Percentiles rank a stretch among this genome's conserved stretches.
Evolutionary conservation across 1,284 basidiomycete genomes (phyloP).

Genomic region (Agaricales sp.): DNA sequence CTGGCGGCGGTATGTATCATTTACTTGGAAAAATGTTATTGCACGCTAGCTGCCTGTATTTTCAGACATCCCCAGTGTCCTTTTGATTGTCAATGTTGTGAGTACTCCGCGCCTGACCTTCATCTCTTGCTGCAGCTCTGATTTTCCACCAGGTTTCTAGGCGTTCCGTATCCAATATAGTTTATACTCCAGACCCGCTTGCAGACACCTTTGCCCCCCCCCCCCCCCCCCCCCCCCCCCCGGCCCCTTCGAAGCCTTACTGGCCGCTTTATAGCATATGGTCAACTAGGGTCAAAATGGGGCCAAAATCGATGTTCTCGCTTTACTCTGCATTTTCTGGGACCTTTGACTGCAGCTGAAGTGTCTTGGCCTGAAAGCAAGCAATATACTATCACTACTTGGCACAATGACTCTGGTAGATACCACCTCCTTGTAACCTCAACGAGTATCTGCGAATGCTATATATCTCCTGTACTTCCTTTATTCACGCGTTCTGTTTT

Average conservation of each 20-base stretch:
- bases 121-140: constrained; percentile 1
- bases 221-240: too few relatives aligned
- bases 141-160: constrained; percentile 35
- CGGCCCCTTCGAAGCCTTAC: constrained; percentile 24
- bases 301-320: constrained; percentile 34
- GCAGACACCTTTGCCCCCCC: background rate
- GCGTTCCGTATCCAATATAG: constrained; percentile 6
- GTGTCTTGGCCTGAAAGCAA: too few relatives aligned
- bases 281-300: constrained; percentile 12
- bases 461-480: too few relatives aligned
- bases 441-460: too few relatives aligned
- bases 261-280: constrained; percentile 11
- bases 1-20: constrained; percentile 63
- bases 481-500: too few relatives aligned
- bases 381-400: too few relatives aligned
- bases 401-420: too few relatives aligned
- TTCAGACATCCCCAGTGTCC: constrained; percentile 65
- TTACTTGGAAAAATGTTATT: constrained; percentile 10
- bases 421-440: too few relatives aligned
- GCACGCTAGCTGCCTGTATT: constrained; percentile 15
- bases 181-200: background rate
- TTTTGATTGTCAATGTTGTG: constrained; percentile 81
- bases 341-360: too few relatives aligned
- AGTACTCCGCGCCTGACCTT: constrained; percentile 20
- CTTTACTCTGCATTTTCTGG: background rate